Base-by-base conservation (phyloP, 2,329 filamentous ascomycete genomes). In the Colletotrichum sp. region DNA sequence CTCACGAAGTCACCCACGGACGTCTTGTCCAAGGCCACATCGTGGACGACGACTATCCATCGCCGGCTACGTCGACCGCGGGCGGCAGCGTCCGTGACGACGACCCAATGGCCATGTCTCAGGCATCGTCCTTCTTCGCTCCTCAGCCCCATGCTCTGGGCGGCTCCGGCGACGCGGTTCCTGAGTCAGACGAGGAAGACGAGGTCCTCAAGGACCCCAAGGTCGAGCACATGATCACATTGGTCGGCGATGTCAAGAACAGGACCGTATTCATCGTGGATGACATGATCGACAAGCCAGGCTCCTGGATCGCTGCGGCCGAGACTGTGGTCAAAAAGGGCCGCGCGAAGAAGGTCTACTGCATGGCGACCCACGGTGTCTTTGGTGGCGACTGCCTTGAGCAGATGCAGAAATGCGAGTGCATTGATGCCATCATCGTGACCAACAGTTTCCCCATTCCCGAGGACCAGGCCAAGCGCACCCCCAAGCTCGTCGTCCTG, bases 251-350 rank as follows among this genome's bases (percentile, higher is more conserved):
- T 81, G 97, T 99, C 76, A 94, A 93, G 82, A 93, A 95, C 82
- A 92, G 95, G 75, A 94, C 95, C 0, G 97, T 99, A 70, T 94
- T 99, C 83, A 96, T 99, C 77, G 95, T 99, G 66, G 97, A 99
- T 84, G 97, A 99, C 84, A 99, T 99, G 95, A 98, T 99, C 82
- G 97, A 99, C 87, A 98, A 98, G 87, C 93, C 96, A 12, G 95
- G 94, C 16, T 98, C 95, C 8, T 99, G 97, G 97, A 98, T 99
- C 79, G 96, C 96, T 8, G 97, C 97, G 8, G 97, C 97, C 15
- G 97, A 99, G 88, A 98, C 96, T 2, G 96, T 98, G 3, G 95
- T 98, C 69, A 99, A 99, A 89, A 92, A 94, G 78, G 98, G 97
- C 78, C 92, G 92, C 60, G 97, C 97, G 2, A 98, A 95, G 80